Base-by-base conservation (phyloP, 129 eudicot genomes). In the Saposhnikovia divaricata region DNA sequence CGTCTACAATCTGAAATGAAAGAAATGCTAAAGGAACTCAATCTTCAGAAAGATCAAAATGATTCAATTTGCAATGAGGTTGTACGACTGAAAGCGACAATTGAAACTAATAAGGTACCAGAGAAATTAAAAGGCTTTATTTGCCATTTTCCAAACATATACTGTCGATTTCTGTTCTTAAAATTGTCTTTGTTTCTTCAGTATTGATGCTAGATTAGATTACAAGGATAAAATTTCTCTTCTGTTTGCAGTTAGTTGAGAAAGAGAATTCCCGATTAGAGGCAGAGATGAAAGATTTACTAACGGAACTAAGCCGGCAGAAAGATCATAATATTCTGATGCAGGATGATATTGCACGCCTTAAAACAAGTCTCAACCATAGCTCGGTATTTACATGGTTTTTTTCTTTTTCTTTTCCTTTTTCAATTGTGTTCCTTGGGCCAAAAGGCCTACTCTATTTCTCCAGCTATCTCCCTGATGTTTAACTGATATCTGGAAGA, bases 261-360 rank as follows among this genome's bases (percentile, higher is more conserved):
- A 86, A 90, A 87, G 97, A 95, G 75, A 95, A 92, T 81, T 55
- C 88, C 75, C 86, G 84, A 72, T 37, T 92, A 81, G 87, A 87
- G 82, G 39, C 59, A 72, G 86, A 92, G 80, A 73, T 94, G 89
- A 84, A 89, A 78, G 87, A 78, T 78, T 75, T 89, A 45, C 48
- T 81, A 39, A 69, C 79, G 75, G 93, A 96, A 75, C 66, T 90
- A 77, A 85, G 82, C 73, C 78, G n/a, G 70, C 91, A 89, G 81
- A 89, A 90, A 88, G 93, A 92, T 74, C 84, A 74, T 80, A 92
- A 86, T 68, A 78, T 71, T 80, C 69, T 80, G 31, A 80, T 92
- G 91, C 89, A 80, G 50, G 84, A 83, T 77, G 95, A 95, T 86
- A 85, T 89, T 77, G 90, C 84, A 68, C 87, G 83, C 69, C 88